Base-by-base conservation (phyloP, 495 filamentous ascomycete species). In the Aspergillus conjunctus region DNA sequence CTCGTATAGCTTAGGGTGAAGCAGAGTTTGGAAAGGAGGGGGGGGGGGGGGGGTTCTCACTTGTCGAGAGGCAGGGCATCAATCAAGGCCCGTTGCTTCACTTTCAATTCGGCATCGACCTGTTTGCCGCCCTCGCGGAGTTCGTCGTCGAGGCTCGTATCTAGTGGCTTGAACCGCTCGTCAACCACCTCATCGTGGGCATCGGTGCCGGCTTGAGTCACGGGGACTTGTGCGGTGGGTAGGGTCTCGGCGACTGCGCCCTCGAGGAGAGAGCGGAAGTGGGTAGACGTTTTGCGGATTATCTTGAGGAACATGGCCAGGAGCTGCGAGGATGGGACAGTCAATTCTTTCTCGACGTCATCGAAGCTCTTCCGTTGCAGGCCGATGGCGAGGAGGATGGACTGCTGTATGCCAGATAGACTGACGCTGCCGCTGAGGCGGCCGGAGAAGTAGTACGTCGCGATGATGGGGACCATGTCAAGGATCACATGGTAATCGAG, bases 251-350 rank as follows among this genome's bases (percentile, higher is more conserved):
- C 87, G 30, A 92, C 85, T 0, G 88, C 90, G 37, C 83, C 86
- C 59, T 90, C 85, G 17, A 96, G 77, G n/a, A 98, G 64, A 26
- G 77, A 71, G 22, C 86, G 83, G 77, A 99, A 92, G 65, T 89
- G 82, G 14, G 83, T 80, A 0, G 89, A 87, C 33, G 96, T 81
- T 75, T 97, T 98, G 31, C 93, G 83, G 65, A 98, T 81, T 64
- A 94, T 88, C 79, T 97, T 98, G 67, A 97, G 89, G 77, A 98
- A 97, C 86, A 98, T 96, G 31, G 93, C 91, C 30, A 99, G 79
- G 3, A 97, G 80, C 74, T 98, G 94, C 21, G 87, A 89, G 10
- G 83, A 80, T 3, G 86, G 85, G 0, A 96, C 69, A 18, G 77
- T 81, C 4, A 97, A 73, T 68, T 99, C 93, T 57, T 88, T 87